A percentile compares a stretch with the other conserved stretches of the same genome.
Evolutionary conservation across 805 yeast genomes (phyloP).

Genomic region (Ogataea populi-albae): DNA sequence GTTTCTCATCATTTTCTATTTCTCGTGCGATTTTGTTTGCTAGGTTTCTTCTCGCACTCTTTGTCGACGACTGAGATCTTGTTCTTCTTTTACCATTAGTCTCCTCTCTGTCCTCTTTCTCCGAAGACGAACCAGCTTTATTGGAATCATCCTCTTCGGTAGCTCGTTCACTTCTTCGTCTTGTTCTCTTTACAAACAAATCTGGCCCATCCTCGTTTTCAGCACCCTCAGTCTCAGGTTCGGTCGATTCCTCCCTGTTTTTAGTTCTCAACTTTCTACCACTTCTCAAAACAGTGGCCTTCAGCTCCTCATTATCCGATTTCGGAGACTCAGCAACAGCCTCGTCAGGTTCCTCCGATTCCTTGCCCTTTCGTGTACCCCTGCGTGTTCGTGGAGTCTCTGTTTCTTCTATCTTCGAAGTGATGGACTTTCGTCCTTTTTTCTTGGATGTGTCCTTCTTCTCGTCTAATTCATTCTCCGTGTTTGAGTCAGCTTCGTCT

Average conservation of each 20-base stretch:
- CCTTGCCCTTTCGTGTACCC: slow-evolving; percentile 3
- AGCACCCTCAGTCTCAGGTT: slow-evolving; percentile 5
- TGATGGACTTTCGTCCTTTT: slow-evolving; percentile 6
- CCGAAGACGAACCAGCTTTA: slow-evolving; percentile 2
- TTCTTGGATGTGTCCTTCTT: slow-evolving; percentile 9
- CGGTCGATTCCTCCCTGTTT: slow-evolving; percentile 4
- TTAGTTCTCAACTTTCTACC: slow-evolving; percentile 6
- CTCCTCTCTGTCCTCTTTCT: slow-evolving; percentile 3
- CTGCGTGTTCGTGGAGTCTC: slow-evolving; percentile 9
- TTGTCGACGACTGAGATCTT: slow-evolving; percentile 9
- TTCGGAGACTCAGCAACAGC: slow-evolving; percentile 1
- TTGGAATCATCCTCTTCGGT: slow-evolving; percentile 4
- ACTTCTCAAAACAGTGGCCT: slow-evolving; percentile 5
- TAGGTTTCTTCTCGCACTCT: slow-evolving; percentile 20
- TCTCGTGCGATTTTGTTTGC: slow-evolving; percentile 10
- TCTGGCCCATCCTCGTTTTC: slow-evolving; percentile 1
- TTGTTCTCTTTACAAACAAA: neutral
- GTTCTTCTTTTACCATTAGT: slow-evolving; percentile 6
- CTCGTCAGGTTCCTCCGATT: slow-evolving; percentile 9
- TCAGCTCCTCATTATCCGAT: slow-evolving; percentile 1
- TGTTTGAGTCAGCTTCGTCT: slow-evolving; percentile 3
- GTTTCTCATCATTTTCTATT: too few relatives aligned
- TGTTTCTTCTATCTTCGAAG: slow-evolving; percentile 6
- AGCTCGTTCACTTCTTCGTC: neutral
- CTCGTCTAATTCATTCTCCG: slow-evolving; percentile 4